Evolutionary conservation across 2,329 filamentous ascomycete species (phyloP).

Genomic region (Byssoonygena ceratinophila): DNA sequence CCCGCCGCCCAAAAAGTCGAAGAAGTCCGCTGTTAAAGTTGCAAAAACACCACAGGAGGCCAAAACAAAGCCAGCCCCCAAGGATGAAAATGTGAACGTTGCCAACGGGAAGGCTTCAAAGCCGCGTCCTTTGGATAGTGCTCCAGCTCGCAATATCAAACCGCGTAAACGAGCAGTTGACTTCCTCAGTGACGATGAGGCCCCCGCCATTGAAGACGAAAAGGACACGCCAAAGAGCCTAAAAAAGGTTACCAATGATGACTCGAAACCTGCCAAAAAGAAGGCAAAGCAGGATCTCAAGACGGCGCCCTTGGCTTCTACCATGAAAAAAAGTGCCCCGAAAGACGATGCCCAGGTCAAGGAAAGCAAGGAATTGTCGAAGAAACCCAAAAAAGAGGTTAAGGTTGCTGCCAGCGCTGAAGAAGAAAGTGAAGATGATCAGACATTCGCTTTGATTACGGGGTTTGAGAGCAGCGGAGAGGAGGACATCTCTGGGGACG

Average conservation of each 20-base stretch:
- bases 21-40: constrained; percentile 36
- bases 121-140: constrained; percentile 26
- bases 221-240: constrained; percentile 37
- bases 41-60: constrained; percentile 23
- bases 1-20: constrained; percentile 50
- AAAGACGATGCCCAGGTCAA: constrained; percentile 24
- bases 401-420: constrained; percentile 16
- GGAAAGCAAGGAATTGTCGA: constrained; percentile 16
- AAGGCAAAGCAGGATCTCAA: constrained; percentile 27
- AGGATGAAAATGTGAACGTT: constrained; percentile 24
- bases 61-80: constrained; percentile 26
- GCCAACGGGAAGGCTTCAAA: constrained; percentile 18
- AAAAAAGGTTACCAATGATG: constrained; percentile 25
- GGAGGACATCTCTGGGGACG: constrained; percentile 37
- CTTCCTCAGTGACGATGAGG: constrained; percentile 38
- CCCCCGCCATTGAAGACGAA: constrained; percentile 33
- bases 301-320: constrained; percentile 11
- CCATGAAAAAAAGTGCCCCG: constrained; percentile 28
- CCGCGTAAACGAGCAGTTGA: constrained; percentile 41
- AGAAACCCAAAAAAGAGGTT: constrained; percentile 15
- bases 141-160: constrained; percentile 29
- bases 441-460: constrained; percentile 44
- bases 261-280: constrained; percentile 36
- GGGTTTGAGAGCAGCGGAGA: constrained; percentile 48
- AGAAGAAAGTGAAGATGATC: constrained; percentile 38